phyloP scores from a whole-genome alignment of 176 grass and related monocot genomes.

The Oryza longistaminata region DNA sequence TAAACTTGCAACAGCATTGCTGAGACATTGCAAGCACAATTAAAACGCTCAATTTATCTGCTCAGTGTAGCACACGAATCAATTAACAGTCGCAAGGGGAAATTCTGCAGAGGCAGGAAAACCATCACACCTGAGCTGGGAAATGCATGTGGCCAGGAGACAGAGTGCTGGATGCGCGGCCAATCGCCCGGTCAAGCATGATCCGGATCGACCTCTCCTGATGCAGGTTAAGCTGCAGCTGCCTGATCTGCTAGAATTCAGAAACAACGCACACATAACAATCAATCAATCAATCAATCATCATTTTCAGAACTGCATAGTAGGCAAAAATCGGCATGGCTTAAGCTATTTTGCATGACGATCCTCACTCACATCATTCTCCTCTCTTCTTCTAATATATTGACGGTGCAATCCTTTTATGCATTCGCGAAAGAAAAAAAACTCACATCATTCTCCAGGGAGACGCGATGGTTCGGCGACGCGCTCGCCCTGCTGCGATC shows the following conservation, averaged over 20 bases:
- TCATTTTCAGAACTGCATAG: not conserved
- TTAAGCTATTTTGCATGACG: not conserved
- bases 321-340: not conserved
- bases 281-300: not conserved
- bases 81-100: not conserved
- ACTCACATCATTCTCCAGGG: constrained; percentile 66
- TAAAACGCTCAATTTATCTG: not conserved
- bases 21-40: not conserved
- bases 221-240: constrained; percentile 84
- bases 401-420: too few relatives aligned
- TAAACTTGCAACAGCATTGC: not conserved
- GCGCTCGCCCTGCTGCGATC: constrained; percentile 42
- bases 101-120: not conserved
- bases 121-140: constrained; percentile 61
- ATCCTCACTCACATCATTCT: constrained; percentile 48
- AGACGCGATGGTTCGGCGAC: constrained; percentile 70
- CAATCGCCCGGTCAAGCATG: constrained; percentile 88
- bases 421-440: too few relatives aligned
- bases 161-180: constrained; percentile 80
- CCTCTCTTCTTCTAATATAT: too few relatives aligned
- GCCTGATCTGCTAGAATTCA: constrained; percentile 60
- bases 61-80: not conserved
- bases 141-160: constrained; percentile 88
- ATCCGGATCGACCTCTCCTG: constrained; percentile 80
- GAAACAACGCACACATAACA: not conserved